A percentile compares a stretch with the other conserved stretches of the same genome.
Evolutionary conservation across 257 asterid genomes (phyloP).

Genomic region (Craterostigma plantagineum): DNA sequence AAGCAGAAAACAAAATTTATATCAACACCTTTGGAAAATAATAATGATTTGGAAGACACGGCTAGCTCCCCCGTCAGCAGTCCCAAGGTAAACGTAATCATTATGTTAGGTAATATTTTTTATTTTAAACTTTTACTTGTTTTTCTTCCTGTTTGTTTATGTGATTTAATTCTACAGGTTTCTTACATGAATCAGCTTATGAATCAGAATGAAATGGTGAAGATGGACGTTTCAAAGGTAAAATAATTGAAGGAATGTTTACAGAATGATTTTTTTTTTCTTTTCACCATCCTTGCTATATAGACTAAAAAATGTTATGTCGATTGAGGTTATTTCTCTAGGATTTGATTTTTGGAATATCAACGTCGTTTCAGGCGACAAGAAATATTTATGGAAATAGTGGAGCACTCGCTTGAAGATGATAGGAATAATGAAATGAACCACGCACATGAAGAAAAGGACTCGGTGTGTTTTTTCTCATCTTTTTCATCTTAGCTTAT

Average conservation of each 20-base stretch:
- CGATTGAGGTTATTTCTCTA: no score
- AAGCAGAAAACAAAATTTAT: constrained; percentile 23
- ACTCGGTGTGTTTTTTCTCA: no score
- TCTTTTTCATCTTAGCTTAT: no score
- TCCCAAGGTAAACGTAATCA: constrained; percentile 25
- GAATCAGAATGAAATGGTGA: constrained; percentile 13
- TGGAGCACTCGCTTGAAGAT: no score
- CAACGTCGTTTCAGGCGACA: no score
- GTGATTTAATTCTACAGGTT: constrained; percentile 10
- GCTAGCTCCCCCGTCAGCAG: constrained; percentile 62
- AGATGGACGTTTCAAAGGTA: constrained; percentile 14
- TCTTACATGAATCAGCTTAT: constrained; percentile 19
- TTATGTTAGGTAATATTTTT: background rate
- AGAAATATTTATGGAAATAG: no score
- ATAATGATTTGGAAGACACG: constrained; percentile 45
- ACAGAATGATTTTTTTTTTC: background rate
- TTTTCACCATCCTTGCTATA: background rate
- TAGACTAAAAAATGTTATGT: background rate
- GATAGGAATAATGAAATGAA: no score
- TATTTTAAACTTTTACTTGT: background rate
- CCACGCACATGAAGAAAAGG: no score
- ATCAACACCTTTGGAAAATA: constrained; percentile 9
- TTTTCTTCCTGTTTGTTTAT: background rate
- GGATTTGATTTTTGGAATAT: no score
- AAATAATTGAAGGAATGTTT: constrained; percentile 7